phyloP scores from a whole-genome alignment of 495 filamentous ascomycete species.

The Penicillium cataractarum region DNA sequence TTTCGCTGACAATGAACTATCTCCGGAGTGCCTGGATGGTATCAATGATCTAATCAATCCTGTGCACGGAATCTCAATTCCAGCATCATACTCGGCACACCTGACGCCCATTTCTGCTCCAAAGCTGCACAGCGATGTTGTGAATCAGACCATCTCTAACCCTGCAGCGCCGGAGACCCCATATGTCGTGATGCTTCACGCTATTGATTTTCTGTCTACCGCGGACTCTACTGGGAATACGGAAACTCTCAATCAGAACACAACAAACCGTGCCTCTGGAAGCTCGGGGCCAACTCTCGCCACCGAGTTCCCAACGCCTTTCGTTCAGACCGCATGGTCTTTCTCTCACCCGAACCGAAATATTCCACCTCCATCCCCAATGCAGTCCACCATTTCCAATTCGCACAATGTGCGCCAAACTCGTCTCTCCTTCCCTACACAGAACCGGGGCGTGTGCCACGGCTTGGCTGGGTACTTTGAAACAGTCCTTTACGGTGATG shows the following conservation, averaged over 20 bases:
- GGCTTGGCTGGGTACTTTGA: constrained; percentile 96
- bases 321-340: constrained; percentile 52
- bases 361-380: constrained; percentile 39
- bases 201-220: constrained; percentile 75
- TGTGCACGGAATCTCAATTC: constrained; percentile 87
- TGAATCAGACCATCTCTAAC: constrained; percentile 60
- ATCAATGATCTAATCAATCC: constrained; percentile 83
- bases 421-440: constrained; percentile 70
- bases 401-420: constrained; percentile 84
- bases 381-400: constrained; percentile 59
- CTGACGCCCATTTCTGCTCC: constrained; percentile 90
- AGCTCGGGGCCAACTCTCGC: constrained; percentile 33
- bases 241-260: constrained; percentile 18
- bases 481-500: constrained; percentile 77
- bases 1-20: constrained; percentile 89
- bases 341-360: constrained; percentile 52
- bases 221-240: constrained; percentile 26
- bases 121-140: constrained; percentile 79
- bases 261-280: constrained; percentile 34
- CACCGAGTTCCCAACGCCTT: constrained; percentile 36
- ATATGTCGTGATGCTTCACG: constrained; percentile 92
- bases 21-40: constrained; percentile 87
- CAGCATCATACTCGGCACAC: constrained; percentile 87
- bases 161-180: constrained; percentile 76
- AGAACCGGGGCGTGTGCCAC: constrained; percentile 80